These are phyloP conservation scores for Hamigera avellanea DNA, from an alignment of 495 filamentous ascomycete species.

Conservation along the genomic window DNA sequence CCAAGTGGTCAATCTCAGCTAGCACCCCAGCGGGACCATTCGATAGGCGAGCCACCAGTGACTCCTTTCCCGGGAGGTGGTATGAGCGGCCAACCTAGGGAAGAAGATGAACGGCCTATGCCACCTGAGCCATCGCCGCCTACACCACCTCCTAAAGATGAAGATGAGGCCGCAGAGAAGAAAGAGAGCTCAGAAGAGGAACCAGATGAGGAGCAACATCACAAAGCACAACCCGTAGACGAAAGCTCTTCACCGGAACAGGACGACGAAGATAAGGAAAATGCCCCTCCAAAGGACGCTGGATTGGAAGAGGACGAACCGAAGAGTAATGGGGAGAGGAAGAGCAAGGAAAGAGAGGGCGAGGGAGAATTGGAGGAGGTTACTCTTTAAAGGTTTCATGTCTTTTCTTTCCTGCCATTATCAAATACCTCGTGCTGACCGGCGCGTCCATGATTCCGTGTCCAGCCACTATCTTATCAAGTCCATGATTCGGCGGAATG, in stretches of 20 bases:
- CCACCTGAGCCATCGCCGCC: constrained; percentile 12
- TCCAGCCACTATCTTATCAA: too few species aligned
- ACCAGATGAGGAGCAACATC: not conserved
- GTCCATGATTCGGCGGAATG: too few species aligned
- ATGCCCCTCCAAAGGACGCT: constrained; percentile 15
- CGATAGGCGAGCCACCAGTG: constrained; percentile 22
- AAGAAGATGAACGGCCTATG: constrained; percentile 8
- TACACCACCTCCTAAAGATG: constrained; percentile 29
- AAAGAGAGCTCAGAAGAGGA: constrained; percentile 1
- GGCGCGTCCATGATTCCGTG: too few species aligned
- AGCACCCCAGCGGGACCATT: constrained; percentile 10
- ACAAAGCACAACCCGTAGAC: not conserved
- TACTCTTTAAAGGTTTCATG: constrained; percentile 16
- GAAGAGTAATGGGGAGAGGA: constrained; percentile 7
- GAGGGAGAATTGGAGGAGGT: constrained; percentile 33
- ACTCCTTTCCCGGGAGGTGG: constrained; percentile 33
- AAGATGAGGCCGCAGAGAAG: constrained; percentile 8
- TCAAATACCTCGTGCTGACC: too few species aligned
- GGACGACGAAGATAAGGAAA: constrained; percentile 7
- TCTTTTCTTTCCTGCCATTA: not conserved
- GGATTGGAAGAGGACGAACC: constrained; percentile 9
- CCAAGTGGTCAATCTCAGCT: constrained; percentile 12
- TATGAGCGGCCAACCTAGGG: constrained; percentile 20
- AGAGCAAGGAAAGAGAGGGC: constrained; percentile 23
- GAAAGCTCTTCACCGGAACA: not conserved